Percentiles rank a stretch among this genome's conserved stretches.
phyloP scores from a whole-genome alignment of 345 rosid genomes.

The Nasturtium officinale region DNA sequence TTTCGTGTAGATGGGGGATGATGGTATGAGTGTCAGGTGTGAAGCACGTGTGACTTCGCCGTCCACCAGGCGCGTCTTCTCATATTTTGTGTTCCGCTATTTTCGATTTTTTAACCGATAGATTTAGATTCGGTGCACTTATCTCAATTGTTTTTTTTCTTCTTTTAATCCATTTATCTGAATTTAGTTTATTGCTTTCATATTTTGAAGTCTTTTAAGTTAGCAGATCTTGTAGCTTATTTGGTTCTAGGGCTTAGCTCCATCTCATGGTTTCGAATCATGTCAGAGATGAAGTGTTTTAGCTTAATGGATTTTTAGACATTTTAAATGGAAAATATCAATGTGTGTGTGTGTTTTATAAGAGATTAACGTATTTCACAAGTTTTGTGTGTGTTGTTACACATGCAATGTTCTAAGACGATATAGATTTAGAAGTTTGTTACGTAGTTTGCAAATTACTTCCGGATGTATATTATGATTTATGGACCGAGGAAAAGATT shows the following conservation, averaged over 20 bases:
- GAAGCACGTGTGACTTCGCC: constrained; percentile 55
- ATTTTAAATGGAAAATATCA: neutral
- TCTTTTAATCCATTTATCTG: neutral
- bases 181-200: neutral
- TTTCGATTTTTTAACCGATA: neutral
- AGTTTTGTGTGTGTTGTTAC: neutral
- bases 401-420: no score
- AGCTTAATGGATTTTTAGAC: neutral
- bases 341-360: no score
- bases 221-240: no score
- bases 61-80: constrained; percentile 35
- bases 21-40: constrained; percentile 40
- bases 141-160: no score
- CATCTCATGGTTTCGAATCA: no score
- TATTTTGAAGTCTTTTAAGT: neutral
- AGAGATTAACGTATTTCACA: neutral
- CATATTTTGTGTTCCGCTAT: neutral
- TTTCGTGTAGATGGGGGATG: constrained; percentile 51
- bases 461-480: neutral
- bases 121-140: neutral
- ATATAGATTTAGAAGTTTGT: neutral
- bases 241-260: no score
- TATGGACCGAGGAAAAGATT: neutral
- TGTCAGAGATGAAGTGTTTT: no score
- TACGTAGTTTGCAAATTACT: neutral